Conservation (phyloP, 176 grass and related monocot species). For the maize (Zea mays) region Zm-B73-REFERENCE-NAM-5.0 NC_050098.1:220553501-220554000, state of each 20-base stretch:
- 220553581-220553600: not conserved
- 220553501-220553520: conserved; percentile 39
- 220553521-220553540: conserved; percentile 49
- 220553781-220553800: conserved; percentile 4
- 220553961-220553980: not conserved
- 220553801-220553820: conserved; percentile 17
- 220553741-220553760: conserved; percentile 16
- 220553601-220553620: conserved; percentile 48
- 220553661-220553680: conserved; percentile 32
- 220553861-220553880: conserved; percentile 81
- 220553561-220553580: not conserved
- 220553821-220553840: conserved; percentile 19
- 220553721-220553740: conserved; percentile 20
- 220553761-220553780: conserved; percentile 30
- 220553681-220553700: conserved; percentile 35
- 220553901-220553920: conserved; percentile 3
- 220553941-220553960: not conserved
- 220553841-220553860: conserved; percentile 72
- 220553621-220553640: conserved; percentile 44
- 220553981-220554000: conserved; percentile 46
- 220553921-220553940: not conserved
- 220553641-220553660: conserved; percentile 41
- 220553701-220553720: not conserved
- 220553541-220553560: too few species aligned
- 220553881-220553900: conserved; percentile 50